phyloP scores from a whole-genome alignment of 2,329 filamentous ascomycete genomes.

The Aphanoascus verrucosus region DNA sequence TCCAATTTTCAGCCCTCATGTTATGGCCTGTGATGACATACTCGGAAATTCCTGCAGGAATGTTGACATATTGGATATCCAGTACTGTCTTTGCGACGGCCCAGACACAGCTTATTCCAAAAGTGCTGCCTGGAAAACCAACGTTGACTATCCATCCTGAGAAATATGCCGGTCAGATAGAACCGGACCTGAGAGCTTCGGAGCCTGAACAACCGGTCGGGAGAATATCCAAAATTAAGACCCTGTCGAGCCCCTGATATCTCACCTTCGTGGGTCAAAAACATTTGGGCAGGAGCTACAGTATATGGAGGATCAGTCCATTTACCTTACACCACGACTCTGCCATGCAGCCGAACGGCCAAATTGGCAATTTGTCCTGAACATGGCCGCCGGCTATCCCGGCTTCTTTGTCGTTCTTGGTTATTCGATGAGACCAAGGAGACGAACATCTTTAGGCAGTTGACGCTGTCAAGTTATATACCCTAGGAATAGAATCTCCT shows the following conservation, averaged over 20 bases:
- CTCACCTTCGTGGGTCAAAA: no score
- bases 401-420: no score
- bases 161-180: constrained; percentile 1
- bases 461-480: no score
- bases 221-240: neutral
- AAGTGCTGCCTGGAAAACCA: constrained; percentile 29
- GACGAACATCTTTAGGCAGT: no score
- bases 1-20: constrained; percentile 33
- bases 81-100: constrained; percentile 34
- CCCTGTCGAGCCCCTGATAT: neutral
- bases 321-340: no score
- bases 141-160: constrained; percentile 23
- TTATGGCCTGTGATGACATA: constrained; percentile 29
- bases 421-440: no score
- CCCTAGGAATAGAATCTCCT: no score
- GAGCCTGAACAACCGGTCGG: neutral
- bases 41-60: constrained; percentile 33
- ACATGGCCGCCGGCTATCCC: no score
- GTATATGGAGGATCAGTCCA: no score
- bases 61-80: constrained; percentile 43
- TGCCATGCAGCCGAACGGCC: no score
- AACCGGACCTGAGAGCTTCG: neutral
- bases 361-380: no score
- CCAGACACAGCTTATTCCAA: constrained; percentile 33
- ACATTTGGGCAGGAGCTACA: no score